A percentile compares a stretch with the other conserved stretches of the same genome.
Conservation (phyloP, 306 rosid genomes). For the Quercus bicolor region DNA sequence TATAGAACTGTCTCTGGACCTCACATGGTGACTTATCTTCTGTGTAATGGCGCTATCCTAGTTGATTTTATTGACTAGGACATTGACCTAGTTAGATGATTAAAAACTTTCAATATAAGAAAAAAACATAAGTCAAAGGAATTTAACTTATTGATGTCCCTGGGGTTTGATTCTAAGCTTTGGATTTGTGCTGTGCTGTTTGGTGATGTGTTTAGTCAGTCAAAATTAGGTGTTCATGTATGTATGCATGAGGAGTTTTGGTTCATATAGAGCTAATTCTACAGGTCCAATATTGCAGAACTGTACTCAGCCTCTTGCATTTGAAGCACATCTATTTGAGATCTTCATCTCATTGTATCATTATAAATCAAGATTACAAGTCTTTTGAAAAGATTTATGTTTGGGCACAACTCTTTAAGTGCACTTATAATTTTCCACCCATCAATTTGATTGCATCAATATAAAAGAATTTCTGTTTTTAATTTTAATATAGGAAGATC, state of each 20-base stretch:
- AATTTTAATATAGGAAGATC: constrained; percentile 65
- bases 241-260: background rate
- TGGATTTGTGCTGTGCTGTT: background rate
- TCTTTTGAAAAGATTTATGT: background rate
- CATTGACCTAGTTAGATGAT: background rate
- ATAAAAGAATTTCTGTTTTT: background rate
- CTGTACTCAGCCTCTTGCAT: background rate
- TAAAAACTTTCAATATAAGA: background rate
- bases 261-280: background rate
- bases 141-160: background rate
- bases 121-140: background rate
- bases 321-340: background rate
- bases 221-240: background rate
- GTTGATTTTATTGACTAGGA: background rate
- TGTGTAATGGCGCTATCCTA: background rate
- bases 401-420: background rate
- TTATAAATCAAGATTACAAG: background rate
- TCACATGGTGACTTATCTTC: background rate
- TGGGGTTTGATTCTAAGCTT: background rate
- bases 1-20: background rate
- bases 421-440: constrained; percentile 16
- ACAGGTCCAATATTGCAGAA: background rate
- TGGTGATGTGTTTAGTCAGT: background rate
- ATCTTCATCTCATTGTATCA: background rate
- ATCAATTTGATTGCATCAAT: constrained; percentile 17